Conservation (phyloP, 345 rosid genomes). For the Eucalyptus pauciflora region DNA sequence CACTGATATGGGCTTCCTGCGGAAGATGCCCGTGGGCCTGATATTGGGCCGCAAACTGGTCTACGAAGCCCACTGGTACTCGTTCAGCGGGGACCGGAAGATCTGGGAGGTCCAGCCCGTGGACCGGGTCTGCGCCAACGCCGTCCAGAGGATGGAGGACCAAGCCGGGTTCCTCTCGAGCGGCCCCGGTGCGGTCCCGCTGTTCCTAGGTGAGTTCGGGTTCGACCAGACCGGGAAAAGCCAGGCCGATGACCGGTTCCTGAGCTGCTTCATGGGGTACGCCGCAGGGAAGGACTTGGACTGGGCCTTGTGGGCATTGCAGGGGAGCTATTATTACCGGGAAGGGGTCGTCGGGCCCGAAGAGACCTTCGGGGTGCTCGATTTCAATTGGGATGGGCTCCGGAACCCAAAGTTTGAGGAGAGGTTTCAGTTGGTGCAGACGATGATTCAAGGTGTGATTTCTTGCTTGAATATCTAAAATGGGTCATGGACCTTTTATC, state of each 20-base stretch:
- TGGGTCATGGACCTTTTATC: not conserved
- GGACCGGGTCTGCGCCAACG: constrained; percentile 10
- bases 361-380: constrained; percentile 20
- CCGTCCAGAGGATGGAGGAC: not conserved
- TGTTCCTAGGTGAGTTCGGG: constrained; percentile 35
- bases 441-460: not conserved
- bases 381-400: constrained; percentile 8
- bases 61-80: constrained; percentile 30
- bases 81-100: constrained; percentile 4
- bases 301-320: constrained; percentile 25
- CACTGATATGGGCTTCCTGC: constrained; percentile 12
- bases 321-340: constrained; percentile 24
- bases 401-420: constrained; percentile 10
- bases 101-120: constrained; percentile 14
- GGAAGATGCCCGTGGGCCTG: not conserved
- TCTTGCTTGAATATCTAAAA: not conserved
- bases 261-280: constrained; percentile 18
- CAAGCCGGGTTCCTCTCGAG: not conserved
- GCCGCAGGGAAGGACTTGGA: constrained; percentile 29
- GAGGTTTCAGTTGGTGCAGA: constrained; percentile 2
- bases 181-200: constrained; percentile 1
- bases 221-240: constrained; percentile 13
- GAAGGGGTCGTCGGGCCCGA: constrained; percentile 4
- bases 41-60: constrained; percentile 13
- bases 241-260: constrained; percentile 14